phyloP scores from a whole-genome alignment of 2,329 filamentous ascomycete genomes.

The Cryphonectria japonica region DNA sequence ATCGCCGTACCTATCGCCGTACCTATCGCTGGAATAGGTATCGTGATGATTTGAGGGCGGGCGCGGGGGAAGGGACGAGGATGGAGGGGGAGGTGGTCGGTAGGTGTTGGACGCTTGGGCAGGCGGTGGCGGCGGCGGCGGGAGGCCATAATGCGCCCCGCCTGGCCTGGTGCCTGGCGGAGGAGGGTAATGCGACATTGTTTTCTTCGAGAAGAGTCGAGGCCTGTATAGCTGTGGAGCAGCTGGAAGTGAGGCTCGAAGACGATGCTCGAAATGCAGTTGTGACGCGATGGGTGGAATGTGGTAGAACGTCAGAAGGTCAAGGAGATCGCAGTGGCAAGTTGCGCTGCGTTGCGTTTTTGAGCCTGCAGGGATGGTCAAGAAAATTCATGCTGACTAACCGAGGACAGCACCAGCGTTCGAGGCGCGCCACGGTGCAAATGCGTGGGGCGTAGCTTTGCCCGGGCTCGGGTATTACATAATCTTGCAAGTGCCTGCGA shows the following conservation, averaged over 20 bases:
- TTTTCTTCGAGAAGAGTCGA: neutral
- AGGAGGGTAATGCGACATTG: slow-evolving; percentile 28
- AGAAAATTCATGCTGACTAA: slow-evolving; percentile 1
- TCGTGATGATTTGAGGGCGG: slow-evolving; percentile 29
- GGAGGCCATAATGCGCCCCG: slow-evolving; percentile 21
- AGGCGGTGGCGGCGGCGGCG: slow-evolving; percentile 14
- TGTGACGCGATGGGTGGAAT: neutral
- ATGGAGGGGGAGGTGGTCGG: slow-evolving; percentile 24
- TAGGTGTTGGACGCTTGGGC: slow-evolving; percentile 17
- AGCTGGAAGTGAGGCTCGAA: slow-evolving; percentile 14
- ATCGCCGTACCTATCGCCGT: slow-evolving; percentile 10
- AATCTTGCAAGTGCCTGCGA: neutral
- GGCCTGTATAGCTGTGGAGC: neutral
- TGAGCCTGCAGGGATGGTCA: slow-evolving; percentile 5
- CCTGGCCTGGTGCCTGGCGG: slow-evolving; percentile 25
- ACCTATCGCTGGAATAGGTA: slow-evolving; percentile 13
- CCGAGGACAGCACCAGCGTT: neutral
- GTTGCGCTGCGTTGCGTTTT: neutral
- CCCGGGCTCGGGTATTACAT: neutral
- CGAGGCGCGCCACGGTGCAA: neutral
- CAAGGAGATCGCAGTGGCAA: slow-evolving; percentile 6
- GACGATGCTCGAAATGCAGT: slow-evolving; percentile 6
- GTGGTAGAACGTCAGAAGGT: slow-evolving; percentile 4
- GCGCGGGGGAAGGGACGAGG: slow-evolving; percentile 22
- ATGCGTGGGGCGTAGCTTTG: neutral